phyloP scores from a whole-genome alignment of 2,329 filamentous ascomycete genomes.

The Knufia petricola region DNA sequence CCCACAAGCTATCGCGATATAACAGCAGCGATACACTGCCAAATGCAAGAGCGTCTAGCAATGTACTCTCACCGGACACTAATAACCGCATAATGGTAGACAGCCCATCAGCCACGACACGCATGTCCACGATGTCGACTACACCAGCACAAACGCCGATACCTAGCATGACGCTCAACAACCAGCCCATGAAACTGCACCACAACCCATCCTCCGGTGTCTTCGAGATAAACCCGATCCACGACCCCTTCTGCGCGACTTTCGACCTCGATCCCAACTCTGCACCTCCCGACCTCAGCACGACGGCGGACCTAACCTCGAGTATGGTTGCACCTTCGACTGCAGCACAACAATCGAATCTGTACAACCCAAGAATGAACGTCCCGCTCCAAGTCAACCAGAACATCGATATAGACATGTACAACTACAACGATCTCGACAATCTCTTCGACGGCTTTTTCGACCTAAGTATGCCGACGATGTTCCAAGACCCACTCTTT shows the following conservation, averaged over 20 bases:
- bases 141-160: conserved; percentile 8
- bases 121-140: conserved; percentile 2
- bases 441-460: conserved; percentile 24
- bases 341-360: background rate
- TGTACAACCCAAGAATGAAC: conserved; percentile 4
- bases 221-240: conserved; percentile 9
- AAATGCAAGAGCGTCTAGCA: background rate
- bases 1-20: background rate
- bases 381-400: background rate
- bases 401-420: conserved; percentile 5
- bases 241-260: conserved; percentile 7
- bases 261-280: background rate
- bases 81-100: background rate
- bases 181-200: background rate
- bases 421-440: conserved; percentile 21
- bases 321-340: background rate
- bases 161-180: background rate
- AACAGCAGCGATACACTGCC: background rate
- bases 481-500: conserved; percentile 22
- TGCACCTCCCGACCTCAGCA: background rate
- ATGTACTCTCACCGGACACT: background rate
- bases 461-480: conserved; percentile 22
- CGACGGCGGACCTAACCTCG: background rate
- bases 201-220: background rate
- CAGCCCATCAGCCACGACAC: background rate